Base-by-base conservation (phyloP, 208 protist species). In the Wallacemonas sp. region DNA sequence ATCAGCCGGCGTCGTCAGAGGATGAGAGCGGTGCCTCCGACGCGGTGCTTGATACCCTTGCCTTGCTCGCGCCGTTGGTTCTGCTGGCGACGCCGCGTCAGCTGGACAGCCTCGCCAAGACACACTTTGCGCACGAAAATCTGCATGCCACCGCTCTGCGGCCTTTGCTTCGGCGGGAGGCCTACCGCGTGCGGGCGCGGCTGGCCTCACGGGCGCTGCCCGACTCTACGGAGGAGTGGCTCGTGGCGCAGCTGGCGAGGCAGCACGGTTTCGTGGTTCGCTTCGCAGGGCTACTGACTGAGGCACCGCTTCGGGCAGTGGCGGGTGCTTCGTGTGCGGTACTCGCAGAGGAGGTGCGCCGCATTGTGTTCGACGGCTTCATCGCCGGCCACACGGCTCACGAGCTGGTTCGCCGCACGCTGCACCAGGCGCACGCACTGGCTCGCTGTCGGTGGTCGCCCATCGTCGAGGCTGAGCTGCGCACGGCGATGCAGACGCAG, bases 391-490 rank as follows among this genome's bases (percentile, higher is more conserved):
- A 13, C 13, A 67, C 69, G 2, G 73, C 83, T 19, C 9, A 33
- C 17, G 68, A 32, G 21, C 39, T 92, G 41, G 87, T 81, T 70
- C 58, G 33, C 0, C 52, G 22, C 15, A 85, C 83, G 26, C 50
- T 53, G 12, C 26, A 58, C 3, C 54, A 29, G 5, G 78, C 79
- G 15, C 24, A 41, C 37, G 10, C 29, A n/a, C 63, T 89, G 36
- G 66, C 65, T 29, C 53, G 22, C 19, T 62, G 61, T 48, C 82
- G 86, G n/a, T 89, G 82, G 86, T 50, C 78, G 0, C 62, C 71
- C 5, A 32, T 85, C 0, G 78, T 78, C 26, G 86, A 92, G 62
- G 73, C 63, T 32, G 86, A 92, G 63, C 69, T 93, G n/a, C 42
- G 79, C 15, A 45, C 53, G 13, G 72, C 45, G n/a, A 60, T 89